phyloP scores from a whole-genome alignment of 1,139 yeast genomes.

The Pichia sp. region DNA sequence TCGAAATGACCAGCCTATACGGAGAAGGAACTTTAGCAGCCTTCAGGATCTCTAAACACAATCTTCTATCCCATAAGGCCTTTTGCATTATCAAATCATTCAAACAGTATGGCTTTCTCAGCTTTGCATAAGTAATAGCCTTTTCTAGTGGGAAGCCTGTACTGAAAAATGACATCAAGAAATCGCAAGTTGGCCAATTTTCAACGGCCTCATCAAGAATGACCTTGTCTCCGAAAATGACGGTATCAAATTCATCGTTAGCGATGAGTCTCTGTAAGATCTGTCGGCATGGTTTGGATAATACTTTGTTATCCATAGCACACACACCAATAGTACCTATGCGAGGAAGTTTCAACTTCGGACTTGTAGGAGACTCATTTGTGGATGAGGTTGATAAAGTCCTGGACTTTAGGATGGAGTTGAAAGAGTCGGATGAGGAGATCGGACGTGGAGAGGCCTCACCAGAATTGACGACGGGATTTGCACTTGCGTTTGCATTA shows the following conservation, averaged over 20 bases:
- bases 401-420: slow-evolving; percentile 28
- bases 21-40: slow-evolving; percentile 89
- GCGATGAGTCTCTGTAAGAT: slow-evolving; percentile 84
- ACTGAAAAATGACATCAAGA: slow-evolving; percentile 87
- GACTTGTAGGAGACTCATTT: slow-evolving; percentile 33
- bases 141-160: slow-evolving; percentile 94
- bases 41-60: slow-evolving; percentile 77
- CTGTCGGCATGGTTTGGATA: slow-evolving; percentile 92
- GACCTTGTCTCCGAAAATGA: slow-evolving; percentile 96
- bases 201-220: slow-evolving; percentile 89
- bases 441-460: slow-evolving; percentile 5
- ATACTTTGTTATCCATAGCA: slow-evolving; percentile 97
- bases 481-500: neutral
- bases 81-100: slow-evolving; percentile 91
- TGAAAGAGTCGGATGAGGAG: slow-evolving; percentile 15
- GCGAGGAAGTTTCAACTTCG: slow-evolving; percentile 56
- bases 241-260: slow-evolving; percentile 93
- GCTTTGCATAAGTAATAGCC: slow-evolving; percentile 84
- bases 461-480: neutral
- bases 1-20: slow-evolving; percentile 73
- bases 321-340: slow-evolving; percentile 97
- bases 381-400: slow-evolving; percentile 40
- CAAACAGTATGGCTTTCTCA: slow-evolving; percentile 83
- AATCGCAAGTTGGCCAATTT: slow-evolving; percentile 99
- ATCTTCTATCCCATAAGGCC: slow-evolving; percentile 91